Conservation (phyloP, 768 basidiomycete genomes). For the Leccinum fibrillosum region DNA sequence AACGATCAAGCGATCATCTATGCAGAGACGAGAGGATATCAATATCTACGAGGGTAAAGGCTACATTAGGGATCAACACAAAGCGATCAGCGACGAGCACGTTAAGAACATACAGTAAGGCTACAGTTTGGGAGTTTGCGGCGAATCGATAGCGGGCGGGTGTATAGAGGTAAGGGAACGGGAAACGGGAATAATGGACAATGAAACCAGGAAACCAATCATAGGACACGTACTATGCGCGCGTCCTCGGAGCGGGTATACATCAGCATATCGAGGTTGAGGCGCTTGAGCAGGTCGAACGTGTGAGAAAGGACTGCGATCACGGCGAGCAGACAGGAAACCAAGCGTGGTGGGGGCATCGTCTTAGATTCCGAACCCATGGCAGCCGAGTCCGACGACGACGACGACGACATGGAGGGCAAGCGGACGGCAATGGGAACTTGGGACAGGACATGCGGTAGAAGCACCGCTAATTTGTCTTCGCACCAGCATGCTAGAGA, state of each 20-base stretch:
- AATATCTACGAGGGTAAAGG: too few species aligned
- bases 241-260: slow-evolving; percentile 83
- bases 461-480: slow-evolving; percentile 65
- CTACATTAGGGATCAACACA: too few species aligned
- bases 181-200: too few species aligned
- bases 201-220: too few species aligned
- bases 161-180: too few species aligned
- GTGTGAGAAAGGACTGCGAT: slow-evolving; percentile 13
- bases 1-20: too few species aligned
- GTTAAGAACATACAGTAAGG: too few species aligned
- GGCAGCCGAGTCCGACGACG: not conserved
- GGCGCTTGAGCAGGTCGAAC: slow-evolving; percentile 56
- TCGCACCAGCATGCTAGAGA: slow-evolving; percentile 84
- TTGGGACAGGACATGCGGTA: slow-evolving; percentile 62
- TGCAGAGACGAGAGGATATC: too few species aligned
- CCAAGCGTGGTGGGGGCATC: slow-evolving; percentile 10
- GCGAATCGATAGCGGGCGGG: too few species aligned
- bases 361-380: not conserved
- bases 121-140: too few species aligned
- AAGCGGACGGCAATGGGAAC: slow-evolving; percentile 45
- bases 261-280: slow-evolving; percentile 85
- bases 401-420: not conserved
- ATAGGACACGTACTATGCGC: slow-evolving; percentile 51
- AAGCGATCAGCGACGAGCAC: too few species aligned
- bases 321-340: slow-evolving; percentile 19